Base-by-base conservation (phyloP, 2,329 filamentous ascomycete species). In the Trichoderma harzianum region DNA sequence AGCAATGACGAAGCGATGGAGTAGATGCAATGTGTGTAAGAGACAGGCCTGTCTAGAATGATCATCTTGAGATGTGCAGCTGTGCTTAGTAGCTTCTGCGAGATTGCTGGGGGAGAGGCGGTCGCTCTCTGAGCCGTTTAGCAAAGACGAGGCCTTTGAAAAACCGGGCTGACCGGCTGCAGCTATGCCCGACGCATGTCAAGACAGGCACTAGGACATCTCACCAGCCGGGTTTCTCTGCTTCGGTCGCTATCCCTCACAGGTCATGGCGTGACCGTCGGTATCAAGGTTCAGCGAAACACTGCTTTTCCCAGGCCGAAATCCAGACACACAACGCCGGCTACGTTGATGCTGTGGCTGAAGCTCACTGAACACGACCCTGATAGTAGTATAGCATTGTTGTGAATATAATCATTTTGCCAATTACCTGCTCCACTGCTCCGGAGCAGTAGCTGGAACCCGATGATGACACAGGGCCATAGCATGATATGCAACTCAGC, bases 181-280 rank as follows among this genome's bases (percentile, higher is more conserved):
- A 71, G 53, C 69, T 32, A 58, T 71, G 69, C 69, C 61, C 69
- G 69, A 63, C 61, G 47, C 58, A 63, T 63, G 68, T 62, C 39
- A 39, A 70, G 58, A 57, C 43, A 55, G 43, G 58, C 58, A 61
- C 66, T 69, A 61, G 43, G 39, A 26, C 57, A 69, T 69, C 65
- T 60, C 36, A 61, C 66, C 36, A 28, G 55, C 28, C 55, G 18
- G 36, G 55, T 61, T 34, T 61, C 55, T 69, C 36, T 60, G 32
- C 53, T n/a, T 68, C 36, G 11, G 34, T 60, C n/a, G 58, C 66
- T 14, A n/a, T 61, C n/a, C 57, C 47, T 34, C 55, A 53, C 55
- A 61, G 61, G 55, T 39, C 66, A 69, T 70, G 68, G 68, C 47
- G 68, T 70, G 68, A 57, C 55, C 43, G 28, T 36, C 55, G 39